Evolutionary conservation across 768 basidiomycete genomes (phyloP), one percentile per base, ranked within the genome.

Genomic region (Cystobasidium tubakii): DNA sequence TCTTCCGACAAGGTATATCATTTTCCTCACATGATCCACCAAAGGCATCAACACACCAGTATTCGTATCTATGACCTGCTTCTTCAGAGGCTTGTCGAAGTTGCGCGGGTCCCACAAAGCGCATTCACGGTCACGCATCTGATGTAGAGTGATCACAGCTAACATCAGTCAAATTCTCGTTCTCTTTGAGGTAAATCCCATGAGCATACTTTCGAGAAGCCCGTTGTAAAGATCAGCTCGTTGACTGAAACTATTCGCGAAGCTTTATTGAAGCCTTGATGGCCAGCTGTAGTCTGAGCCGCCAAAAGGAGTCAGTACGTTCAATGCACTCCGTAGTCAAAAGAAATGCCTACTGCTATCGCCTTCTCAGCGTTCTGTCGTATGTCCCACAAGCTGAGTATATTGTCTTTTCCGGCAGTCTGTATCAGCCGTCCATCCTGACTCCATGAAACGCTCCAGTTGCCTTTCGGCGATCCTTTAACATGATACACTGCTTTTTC

Each of bases 1-100:
- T 75, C 77, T 75, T 0, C 80, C 82, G 1, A 78, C 76, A 2
- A 81, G 44, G 73, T 82, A 82, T 10, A 82, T 78, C 46, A 82
- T 79, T 21, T 74, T 70, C 27, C 82, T 54, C 19, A 78, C 75
- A 29, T 78, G 44, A 64, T 83, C 82, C 10, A 81, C 77, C 4
- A 80, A 33, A 0, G 82, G 80, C 19, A 80, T 64, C 3, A 82
- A 73, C 0, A 77, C 71, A 1, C 80, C 78, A 12, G 81, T 80
- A 46, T 77, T 78, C 31, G 79, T 81, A 66, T 83, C 82, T 62
- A 83, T 23, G 0, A 76, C 69, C 63, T 80, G 62, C 13, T 73
- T 73, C 69, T 76, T 76, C 66, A 76, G 29, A 2, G 78, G 21
- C 21, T 73, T 75, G 7, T 27, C 74, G 54, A 75, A 72, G 33